Evolutionary conservation across 2,329 filamentous ascomycete genomes (phyloP), one percentile per base, ranked within the genome.

Genomic region (Cryphonectria radicalis): DNA sequence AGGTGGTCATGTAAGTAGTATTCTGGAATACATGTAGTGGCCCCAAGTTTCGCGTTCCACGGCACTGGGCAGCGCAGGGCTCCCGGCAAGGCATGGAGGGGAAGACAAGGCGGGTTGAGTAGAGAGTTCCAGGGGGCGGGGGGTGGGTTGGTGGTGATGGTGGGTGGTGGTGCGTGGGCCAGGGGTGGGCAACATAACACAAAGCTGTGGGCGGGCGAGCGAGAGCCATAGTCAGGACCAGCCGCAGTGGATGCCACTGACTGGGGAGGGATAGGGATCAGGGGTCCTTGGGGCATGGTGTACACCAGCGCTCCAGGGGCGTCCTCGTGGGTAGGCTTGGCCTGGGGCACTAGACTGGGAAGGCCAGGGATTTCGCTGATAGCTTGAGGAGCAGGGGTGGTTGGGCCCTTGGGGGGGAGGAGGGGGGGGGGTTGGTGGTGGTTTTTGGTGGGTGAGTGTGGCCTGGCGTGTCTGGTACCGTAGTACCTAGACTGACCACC

Each of bases 181-280:
- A 68, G 66, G 66, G 66, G 55, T 46, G 57, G 57, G 25, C 40
- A 13, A 57, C 63, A 35, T 53, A 60, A 42, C 60, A 63, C 28
- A 1, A 17, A 43, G 25, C 63, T 50, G 40, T 13, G 63, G 63
- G 66, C 43, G 57, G 28, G 66, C 59, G 42, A 55, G 67, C 42
- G 57, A 50, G 66, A 62, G 46, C 35, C 42, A 68, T 17, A 62
- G 66, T 42, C 66, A 68, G 67, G 53, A 46, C 66, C 66, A 67
- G 66, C 66, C 66, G 60, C 40, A 62, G 57, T 62, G 57, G 59
- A 43, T 62, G 66, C 57, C 42, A 62, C 40, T 50, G 66, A 68
- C 37, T 13, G 62, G 67, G 28, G 67, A 53, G 67, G 67, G 67
- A 68, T 68, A 53, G 67, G 67, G 67, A 68, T 68, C 67, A 68